Conservation (phyloP, 805 yeast genomes). For the Blastobotrys terrestris region DNA sequence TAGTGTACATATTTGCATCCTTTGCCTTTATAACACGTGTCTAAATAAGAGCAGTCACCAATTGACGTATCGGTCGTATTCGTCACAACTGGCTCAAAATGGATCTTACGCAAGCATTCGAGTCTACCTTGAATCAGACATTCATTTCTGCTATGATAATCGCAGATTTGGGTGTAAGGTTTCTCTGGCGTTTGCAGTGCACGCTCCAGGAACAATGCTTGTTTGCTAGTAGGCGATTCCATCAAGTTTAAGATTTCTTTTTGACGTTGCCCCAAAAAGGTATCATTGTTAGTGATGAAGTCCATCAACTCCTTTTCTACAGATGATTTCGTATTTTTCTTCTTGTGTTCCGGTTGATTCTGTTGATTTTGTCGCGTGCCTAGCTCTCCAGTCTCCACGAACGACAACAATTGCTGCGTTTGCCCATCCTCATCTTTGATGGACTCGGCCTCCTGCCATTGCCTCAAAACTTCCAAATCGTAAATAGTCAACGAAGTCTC, state of each 20-base stretch:
- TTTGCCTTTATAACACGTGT: slow-evolving; percentile 83
- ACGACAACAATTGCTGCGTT: too few relatives aligned
- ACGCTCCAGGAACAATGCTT: slow-evolving; percentile 10
- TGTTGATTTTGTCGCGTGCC: too few relatives aligned
- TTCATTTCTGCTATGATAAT: slow-evolving; percentile 9
- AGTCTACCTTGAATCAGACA: slow-evolving; percentile 16
- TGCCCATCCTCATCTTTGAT: too few relatives aligned
- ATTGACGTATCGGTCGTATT: slow-evolving; percentile 59
- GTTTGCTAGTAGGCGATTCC: background rate
- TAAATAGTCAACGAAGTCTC: background rate
- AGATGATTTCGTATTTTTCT: background rate
- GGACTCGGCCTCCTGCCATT: background rate
- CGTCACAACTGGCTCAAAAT: slow-evolving; percentile 30
- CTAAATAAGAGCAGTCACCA: slow-evolving; percentile 92
- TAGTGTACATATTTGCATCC: slow-evolving; percentile 82
- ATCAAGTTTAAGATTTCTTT: background rate
- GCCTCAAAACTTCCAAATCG: background rate
- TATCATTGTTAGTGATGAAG: slow-evolving; percentile 3
- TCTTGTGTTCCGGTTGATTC: too few relatives aligned
- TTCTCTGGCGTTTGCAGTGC: slow-evolving; percentile 10
- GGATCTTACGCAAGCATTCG: slow-evolving; percentile 24
- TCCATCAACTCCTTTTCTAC: background rate
- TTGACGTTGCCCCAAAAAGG: background rate
- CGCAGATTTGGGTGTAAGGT: slow-evolving; percentile 19
- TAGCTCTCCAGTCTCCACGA: too few relatives aligned